Conservation (phyloP, 305 asterid genomes). For the Solanum hybrid region DNA sequence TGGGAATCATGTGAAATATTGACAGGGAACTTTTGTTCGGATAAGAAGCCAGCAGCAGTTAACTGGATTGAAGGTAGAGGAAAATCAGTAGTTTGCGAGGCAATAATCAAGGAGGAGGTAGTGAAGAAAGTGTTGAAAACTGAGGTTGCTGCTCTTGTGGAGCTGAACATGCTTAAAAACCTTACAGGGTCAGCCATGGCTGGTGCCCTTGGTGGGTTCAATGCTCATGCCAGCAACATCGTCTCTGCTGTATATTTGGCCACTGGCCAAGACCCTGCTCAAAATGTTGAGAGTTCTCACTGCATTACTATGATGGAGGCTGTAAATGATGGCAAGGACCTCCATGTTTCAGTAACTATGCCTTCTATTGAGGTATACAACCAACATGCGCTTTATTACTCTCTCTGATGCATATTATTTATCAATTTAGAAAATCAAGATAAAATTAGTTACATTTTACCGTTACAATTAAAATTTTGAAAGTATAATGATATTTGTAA, state of each 20-base stretch:
- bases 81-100: slow-evolving; percentile 46
- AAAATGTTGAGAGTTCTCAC: slow-evolving; percentile 47
- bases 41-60: slow-evolving; percentile 48
- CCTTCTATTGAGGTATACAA: slow-evolving; percentile 44
- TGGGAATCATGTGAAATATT: no score
- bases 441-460: not conserved
- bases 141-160: slow-evolving; percentile 33
- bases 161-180: slow-evolving; percentile 43
- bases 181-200: slow-evolving; percentile 48
- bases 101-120: slow-evolving; percentile 34
- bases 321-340: slow-evolving; percentile 41
- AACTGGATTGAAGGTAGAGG: slow-evolving; percentile 56
- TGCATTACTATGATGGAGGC: slow-evolving; percentile 55
- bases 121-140: slow-evolving; percentile 45
- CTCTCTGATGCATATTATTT: not conserved
- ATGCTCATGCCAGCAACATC: slow-evolving; percentile 47
- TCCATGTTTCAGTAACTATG: slow-evolving; percentile 45
- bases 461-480: not conserved
- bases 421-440: not conserved
- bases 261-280: slow-evolving; percentile 55
- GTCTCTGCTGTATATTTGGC: slow-evolving; percentile 40
- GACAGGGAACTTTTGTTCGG: slow-evolving; percentile 42
- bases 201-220: slow-evolving; percentile 50
- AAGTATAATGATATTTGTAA: no score
- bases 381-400: not conserved